These are phyloP conservation scores for Baudoinia panamericana DNA, from an alignment of 495 filamentous ascomycete species.

Conservation along the genomic window DNA sequence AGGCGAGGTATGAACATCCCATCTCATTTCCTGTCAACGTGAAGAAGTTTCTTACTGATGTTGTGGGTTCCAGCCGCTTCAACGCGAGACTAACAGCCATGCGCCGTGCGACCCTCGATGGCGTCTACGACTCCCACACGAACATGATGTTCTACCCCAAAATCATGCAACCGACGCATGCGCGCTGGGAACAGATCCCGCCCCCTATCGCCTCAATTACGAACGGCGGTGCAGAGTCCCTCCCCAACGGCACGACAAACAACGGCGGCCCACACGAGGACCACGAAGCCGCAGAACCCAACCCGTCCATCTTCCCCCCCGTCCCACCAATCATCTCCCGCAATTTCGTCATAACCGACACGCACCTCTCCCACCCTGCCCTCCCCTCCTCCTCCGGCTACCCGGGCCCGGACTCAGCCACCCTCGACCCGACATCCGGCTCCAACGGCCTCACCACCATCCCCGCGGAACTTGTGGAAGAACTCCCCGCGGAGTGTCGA, in stretches of 20 bases:
- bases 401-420: slow-evolving; percentile 51
- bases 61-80: slow-evolving; percentile 47
- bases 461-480: slow-evolving; percentile 50
- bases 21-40: too few species aligned
- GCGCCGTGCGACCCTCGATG: slow-evolving; percentile 54
- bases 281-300: not conserved
- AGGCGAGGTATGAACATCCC: slow-evolving; percentile 54
- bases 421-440: slow-evolving; percentile 38
- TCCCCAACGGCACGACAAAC: slow-evolving; percentile 16
- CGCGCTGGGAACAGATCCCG: slow-evolving; percentile 51
- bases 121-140: slow-evolving; percentile 86
- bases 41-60: not conserved
- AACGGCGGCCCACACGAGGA: slow-evolving; percentile 8
- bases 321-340: slow-evolving; percentile 52
- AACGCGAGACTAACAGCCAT: slow-evolving; percentile 53
- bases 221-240: slow-evolving; percentile 7
- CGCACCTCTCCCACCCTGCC: slow-evolving; percentile 48
- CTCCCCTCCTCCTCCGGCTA: slow-evolving; percentile 44
- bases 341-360: slow-evolving; percentile 66
- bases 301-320: slow-evolving; percentile 42
- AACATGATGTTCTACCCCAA: slow-evolving; percentile 77
- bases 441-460: slow-evolving; percentile 55
- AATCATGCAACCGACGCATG: slow-evolving; percentile 82
- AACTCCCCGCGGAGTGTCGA: slow-evolving; percentile 60
- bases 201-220: slow-evolving; percentile 1